Base-by-base conservation (phyloP, 306 rosid species). In the Vigna angularis region DNA sequence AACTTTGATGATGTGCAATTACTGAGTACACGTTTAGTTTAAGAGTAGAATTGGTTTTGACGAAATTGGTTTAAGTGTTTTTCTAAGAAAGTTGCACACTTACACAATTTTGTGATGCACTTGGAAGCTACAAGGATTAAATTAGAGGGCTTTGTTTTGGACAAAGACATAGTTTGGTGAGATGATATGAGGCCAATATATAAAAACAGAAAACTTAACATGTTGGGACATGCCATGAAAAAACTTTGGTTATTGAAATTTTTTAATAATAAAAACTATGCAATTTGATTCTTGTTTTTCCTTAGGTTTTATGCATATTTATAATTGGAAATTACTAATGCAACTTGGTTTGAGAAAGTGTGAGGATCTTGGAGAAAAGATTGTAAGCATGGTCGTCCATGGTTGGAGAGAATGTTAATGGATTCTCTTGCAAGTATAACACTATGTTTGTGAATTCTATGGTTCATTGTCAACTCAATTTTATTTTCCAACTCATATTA, bases 301-400 rank as follows among this genome's bases (percentile, higher is more conserved):
- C 22, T 38, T 72, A 36, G 28, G 59, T 8, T 53, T 38, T 1
- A 18, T 17, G 59, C 59, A 18, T 18, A 6, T 18, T 8, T 53
- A 53, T 18, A 42, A 0, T 55, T 24, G 26, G 26, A 24, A 24
- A 24, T 24, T 57, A 34, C 8, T 73, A 22, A 13, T 4, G 3
- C n/a, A 2, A 30, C 8, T 63, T 24, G 36, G 72, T 62, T 49
- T 58, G 15, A 34, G 57, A 22, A 61, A 70, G 56, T 38, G 47
- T 66, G 32, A 18, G 24, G 14, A 67, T 34, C 20, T 22, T 8
- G 4, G 40, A 36, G 1, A 15, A 3, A 5, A n/a, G 30, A 20
- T 40, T 38, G 3, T 10, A 11, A 74, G 10, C 72, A 49, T 17
- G 18, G 85, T 84, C 90, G 84, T 65, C 83, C 80, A 1, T 44